Conservation (phyloP, 2,329 filamentous ascomycete genomes). For the Nemania sp. region DNA sequence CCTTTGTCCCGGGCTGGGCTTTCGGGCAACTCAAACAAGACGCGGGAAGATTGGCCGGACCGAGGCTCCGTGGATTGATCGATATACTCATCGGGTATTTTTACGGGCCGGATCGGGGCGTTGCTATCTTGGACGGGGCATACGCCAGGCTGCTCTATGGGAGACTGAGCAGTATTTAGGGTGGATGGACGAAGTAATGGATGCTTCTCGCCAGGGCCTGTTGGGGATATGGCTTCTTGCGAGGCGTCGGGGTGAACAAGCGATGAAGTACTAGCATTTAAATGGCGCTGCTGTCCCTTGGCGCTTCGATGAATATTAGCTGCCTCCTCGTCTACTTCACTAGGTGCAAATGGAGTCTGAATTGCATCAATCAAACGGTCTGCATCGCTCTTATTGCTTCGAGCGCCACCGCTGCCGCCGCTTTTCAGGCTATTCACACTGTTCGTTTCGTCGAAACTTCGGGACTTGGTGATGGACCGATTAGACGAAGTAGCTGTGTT, state of each 20-base stretch:
- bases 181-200: conserved; percentile 23
- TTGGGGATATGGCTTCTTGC: conserved; percentile 7
- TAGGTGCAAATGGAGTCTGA: conserved; percentile 66
- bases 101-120: conserved; percentile 61
- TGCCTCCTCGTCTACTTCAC: conserved; percentile 51
- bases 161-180: conserved; percentile 8
- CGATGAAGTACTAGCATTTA: conserved; percentile 33
- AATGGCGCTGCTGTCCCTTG: conserved; percentile 32
- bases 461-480: conserved; percentile 43
- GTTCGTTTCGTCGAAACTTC: conserved; percentile 54
- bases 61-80: conserved; percentile 52
- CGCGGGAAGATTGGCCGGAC: conserved; percentile 50
- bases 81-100: conserved; percentile 61
- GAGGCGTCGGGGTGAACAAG: conserved; percentile 21
- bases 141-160: conserved; percentile 52
- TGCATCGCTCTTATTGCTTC: conserved; percentile 70
- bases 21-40: conserved; percentile 56
- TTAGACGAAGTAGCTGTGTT: conserved; percentile 22
- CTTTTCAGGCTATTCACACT: conserved; percentile 59
- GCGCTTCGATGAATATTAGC: conserved; percentile 39
- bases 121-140: conserved; percentile 58
- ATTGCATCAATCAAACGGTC: conserved; percentile 80
- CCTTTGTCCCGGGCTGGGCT: conserved; percentile 20
- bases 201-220: conserved; percentile 11
- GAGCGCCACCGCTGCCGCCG: conserved; percentile 62